Evolutionary conservation across 306 rosid genomes (phyloP).

Genomic region (Sophora flavescens): DNA sequence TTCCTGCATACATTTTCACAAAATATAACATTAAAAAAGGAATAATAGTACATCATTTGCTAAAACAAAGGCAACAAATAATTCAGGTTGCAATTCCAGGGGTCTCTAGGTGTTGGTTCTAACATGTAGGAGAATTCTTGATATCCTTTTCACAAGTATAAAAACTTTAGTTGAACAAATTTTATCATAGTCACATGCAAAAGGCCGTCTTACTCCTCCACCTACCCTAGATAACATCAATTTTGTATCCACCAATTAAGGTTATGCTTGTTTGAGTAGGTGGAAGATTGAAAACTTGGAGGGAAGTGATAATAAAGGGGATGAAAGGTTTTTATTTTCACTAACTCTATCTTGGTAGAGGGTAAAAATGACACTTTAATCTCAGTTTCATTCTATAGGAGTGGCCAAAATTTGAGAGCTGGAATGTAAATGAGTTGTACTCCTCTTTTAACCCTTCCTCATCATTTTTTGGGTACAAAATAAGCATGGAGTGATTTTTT

Average conservation of each 20-base stretch:
- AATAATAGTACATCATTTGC: slow-evolving; percentile 15
- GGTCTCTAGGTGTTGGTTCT: neutral
- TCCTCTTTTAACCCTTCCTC: neutral
- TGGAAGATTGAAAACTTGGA: neutral
- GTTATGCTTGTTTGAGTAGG: neutral
- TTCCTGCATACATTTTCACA: slow-evolving; percentile 58
- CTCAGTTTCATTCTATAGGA: neutral
- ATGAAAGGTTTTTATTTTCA: neutral
- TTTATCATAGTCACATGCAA: neutral
- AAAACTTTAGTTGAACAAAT: neutral
- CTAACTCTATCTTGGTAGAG: neutral
- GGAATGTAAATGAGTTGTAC: neutral
- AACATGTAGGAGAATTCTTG: neutral
- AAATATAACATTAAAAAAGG: neutral
- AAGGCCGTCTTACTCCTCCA: neutral
- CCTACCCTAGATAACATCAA: neutral
- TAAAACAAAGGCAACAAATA: slow-evolving; percentile 4
- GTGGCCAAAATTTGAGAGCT: slow-evolving; percentile 3
- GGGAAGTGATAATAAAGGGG: neutral
- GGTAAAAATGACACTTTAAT: neutral
- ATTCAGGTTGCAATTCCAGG: neutral
- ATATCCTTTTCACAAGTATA: neutral
- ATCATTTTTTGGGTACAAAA: slow-evolving; percentile 6
- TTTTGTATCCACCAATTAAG: neutral
- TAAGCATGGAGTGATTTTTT: neutral